A percentile compares a stretch with the other conserved stretches of the same genome.
Conservation (phyloP, 2,329 filamentous ascomycete genomes). For the Cadophora sp. region DNA sequence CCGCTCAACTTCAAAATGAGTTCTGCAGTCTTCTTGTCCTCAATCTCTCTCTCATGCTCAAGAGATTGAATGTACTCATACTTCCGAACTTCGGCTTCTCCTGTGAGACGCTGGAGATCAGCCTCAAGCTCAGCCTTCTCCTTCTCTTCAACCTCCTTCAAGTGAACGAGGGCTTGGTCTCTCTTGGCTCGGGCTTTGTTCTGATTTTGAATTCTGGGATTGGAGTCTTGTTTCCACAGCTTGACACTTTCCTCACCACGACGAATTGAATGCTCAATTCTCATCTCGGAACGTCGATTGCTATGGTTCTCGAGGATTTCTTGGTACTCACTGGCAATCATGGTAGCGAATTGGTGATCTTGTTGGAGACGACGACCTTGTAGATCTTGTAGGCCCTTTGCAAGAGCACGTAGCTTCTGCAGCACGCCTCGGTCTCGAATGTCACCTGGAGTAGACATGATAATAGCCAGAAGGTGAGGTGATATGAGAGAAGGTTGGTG, state of each 20-base stretch:
- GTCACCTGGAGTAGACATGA: too few relatives aligned
- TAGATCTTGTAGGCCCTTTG: not conserved
- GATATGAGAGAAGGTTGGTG: too few relatives aligned
- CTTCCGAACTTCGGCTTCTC: not conserved
- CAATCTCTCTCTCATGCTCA: not conserved
- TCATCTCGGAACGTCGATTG: not conserved
- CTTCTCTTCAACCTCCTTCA: not conserved
- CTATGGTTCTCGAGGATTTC: not conserved
- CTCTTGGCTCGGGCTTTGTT: not conserved
- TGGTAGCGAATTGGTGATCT: not conserved
- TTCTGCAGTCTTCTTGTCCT: not conserved
- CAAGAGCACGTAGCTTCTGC: not conserved
- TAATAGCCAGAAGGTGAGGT: too few relatives aligned
- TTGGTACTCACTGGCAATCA: not conserved
- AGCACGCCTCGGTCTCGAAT: not conserved
- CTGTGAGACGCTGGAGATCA: too few relatives aligned
- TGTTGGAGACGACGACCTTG: not conserved
- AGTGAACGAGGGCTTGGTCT: not conserved
- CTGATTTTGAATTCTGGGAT: not conserved
- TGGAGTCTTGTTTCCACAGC: not conserved
- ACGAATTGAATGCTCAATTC: not conserved
- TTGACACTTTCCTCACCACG: not conserved
- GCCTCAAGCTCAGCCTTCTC: not conserved
- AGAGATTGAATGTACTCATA: not conserved
- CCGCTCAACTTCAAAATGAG: not conserved